Evolutionary conservation across 345 rosid species (phyloP).

Genomic region (Laguncularia racemosa): DNA sequence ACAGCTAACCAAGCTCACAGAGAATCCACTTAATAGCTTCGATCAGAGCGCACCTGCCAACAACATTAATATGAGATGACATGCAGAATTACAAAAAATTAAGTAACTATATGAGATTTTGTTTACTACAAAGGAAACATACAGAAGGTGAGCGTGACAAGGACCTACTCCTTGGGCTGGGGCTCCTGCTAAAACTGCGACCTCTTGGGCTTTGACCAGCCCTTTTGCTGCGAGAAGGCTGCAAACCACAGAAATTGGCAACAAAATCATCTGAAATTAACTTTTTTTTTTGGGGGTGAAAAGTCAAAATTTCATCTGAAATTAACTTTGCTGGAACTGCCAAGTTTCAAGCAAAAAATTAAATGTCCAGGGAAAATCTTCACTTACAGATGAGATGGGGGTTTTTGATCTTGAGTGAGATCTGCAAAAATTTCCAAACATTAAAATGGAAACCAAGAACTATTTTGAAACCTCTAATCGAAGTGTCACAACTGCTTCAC

Average conservation of each 20-base stretch:
- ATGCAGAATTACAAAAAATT: neutral
- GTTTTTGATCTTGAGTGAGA: constrained; percentile 53
- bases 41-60: constrained; percentile 48
- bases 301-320: too few relatives aligned
- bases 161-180: constrained; percentile 15
- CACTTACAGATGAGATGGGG: constrained; percentile 59
- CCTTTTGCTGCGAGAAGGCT: constrained; percentile 20
- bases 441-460: constrained; percentile 13
- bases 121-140: constrained; percentile 1
- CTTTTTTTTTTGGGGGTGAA: too few relatives aligned
- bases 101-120: neutral
- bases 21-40: constrained; percentile 13
- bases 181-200: constrained; percentile 12
- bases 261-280: neutral
- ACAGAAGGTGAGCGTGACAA: constrained; percentile 30
- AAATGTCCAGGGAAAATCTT: neutral
- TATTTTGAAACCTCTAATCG: constrained; percentile 18
- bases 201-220: constrained; percentile 14
- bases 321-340: too few relatives aligned
- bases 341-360: neutral
- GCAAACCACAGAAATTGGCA: constrained; percentile 6
- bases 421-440: constrained; percentile 43
- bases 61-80: neutral
- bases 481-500: constrained; percentile 17
- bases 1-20: constrained; percentile 2